Evolutionary conservation across 2,329 filamentous ascomycete species (phyloP), one percentile per base, ranked within the genome.

Genomic region (Fusarium abutilonis): DNA sequence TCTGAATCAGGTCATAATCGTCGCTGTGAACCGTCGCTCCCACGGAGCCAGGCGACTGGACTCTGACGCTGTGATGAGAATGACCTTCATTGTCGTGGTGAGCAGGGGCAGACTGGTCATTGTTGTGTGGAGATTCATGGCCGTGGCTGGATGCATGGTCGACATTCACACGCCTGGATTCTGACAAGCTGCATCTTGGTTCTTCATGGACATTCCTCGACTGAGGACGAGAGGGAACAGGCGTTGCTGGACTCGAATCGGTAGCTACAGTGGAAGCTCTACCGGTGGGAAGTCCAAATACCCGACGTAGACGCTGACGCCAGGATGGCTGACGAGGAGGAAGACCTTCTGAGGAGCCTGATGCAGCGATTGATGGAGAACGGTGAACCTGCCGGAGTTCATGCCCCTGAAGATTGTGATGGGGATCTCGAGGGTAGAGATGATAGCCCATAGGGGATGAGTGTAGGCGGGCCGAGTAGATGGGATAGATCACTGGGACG

Each of bases 11-110:
- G 8, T 73, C 60, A 28, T 71, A 77, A 48, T 77, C 76, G 31
- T 78, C 75, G 26, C 71, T 77, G 36, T 74, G 71, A 5, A 78
- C 75, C 2, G 76, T 77, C 11, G 76, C 76, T 28, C 60, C 61
- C 34, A 71, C 68, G 4, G 72, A 75, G 19, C 52, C 56, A 6
- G 72, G 59, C 5, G 73, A 76, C 11, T 60, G 38, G 4, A 32
- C 21, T 26, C 58, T 60, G 9, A 55, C 47, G 10, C 9, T 23
- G 7, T 23, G 44, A 19, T 17, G 29, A 26, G n/a, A 38, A 17
- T 21, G 15, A 7, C 38, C 17, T 14, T 45, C 45, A 31, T 9
- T 26, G 9, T 14, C 19, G n/a, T 36, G 32, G 10, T 7, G 13
- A 38, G 19, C 29, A 31, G 19, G 28, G 36, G 10, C 14, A 26